These are phyloP conservation scores for Fusarium goolgardi DNA, from an alignment of 2,329 filamentous ascomycete species.

Conservation along the genomic window DNA sequence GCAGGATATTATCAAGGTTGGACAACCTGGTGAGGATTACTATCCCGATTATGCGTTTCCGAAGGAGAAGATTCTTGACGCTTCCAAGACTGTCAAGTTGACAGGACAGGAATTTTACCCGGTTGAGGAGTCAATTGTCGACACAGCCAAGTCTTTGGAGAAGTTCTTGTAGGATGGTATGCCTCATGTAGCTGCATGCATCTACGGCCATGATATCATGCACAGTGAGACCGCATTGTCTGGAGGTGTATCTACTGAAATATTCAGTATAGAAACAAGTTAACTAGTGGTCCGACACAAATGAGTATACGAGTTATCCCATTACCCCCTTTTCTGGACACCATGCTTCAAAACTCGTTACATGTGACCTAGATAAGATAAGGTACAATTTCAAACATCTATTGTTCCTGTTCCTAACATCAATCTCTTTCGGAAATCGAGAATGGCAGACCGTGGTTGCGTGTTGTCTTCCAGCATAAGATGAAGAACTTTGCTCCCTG, in stretches of 20 bases:
- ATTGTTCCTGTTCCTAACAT: background rate
- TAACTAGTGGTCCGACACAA: background rate
- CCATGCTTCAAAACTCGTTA: background rate
- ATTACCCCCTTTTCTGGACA: background rate
- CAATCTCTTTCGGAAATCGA: background rate
- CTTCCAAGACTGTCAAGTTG: constrained; percentile 32
- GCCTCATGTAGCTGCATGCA: too few species aligned
- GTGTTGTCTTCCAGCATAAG: background rate
- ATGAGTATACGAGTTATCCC: background rate
- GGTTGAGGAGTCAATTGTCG: constrained; percentile 39
- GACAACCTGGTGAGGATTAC: constrained; percentile 39
- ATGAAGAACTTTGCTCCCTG: background rate
- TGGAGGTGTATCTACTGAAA: background rate
- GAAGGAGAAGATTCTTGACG: constrained; percentile 27
- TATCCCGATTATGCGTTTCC: constrained; percentile 25
- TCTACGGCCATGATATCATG: background rate
- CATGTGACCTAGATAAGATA: background rate
- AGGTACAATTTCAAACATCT: background rate
- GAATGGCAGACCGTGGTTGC: too few species aligned
- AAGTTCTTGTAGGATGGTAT: constrained; percentile 27
- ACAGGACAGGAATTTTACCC: constrained; percentile 36
- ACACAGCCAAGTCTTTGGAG: constrained; percentile 41
- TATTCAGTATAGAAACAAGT: too few species aligned
- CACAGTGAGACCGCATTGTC: background rate
- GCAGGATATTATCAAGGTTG: constrained; percentile 37